phyloP scores from a whole-genome alignment of 805 yeast species.

The Torulaspora franciscae region DNA sequence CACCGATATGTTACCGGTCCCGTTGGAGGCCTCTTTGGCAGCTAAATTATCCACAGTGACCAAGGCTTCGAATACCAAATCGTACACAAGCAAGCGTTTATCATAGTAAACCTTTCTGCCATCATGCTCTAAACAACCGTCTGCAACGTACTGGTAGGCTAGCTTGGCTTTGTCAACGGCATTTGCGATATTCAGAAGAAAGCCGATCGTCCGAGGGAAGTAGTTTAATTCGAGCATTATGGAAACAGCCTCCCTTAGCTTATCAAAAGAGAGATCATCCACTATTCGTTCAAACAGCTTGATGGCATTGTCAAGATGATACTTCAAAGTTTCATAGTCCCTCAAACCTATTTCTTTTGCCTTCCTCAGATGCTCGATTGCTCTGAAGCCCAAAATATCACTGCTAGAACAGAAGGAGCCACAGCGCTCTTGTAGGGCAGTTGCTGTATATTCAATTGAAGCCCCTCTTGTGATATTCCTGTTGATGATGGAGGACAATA shows the following conservation, averaged over 20 bases:
- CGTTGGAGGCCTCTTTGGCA: slow-evolving; percentile 32
- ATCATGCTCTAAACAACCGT: slow-evolving; percentile 47
- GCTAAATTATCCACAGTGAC: slow-evolving; percentile 66
- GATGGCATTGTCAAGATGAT: slow-evolving; percentile 68
- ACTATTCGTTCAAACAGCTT: slow-evolving; percentile 73
- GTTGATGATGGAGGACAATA: slow-evolving; percentile 83
- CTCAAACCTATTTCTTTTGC: slow-evolving; percentile 71
- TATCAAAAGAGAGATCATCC: slow-evolving; percentile 70
- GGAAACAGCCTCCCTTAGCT: slow-evolving; percentile 71
- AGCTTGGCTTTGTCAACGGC: slow-evolving; percentile 58
- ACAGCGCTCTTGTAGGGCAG: slow-evolving; percentile 84
- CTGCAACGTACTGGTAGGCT: slow-evolving; percentile 53
- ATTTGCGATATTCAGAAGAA: slow-evolving; percentile 70
- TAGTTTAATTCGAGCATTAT: slow-evolving; percentile 74
- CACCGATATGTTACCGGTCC: slow-evolving; percentile 14
- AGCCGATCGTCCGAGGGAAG: slow-evolving; percentile 80
- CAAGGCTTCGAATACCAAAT: slow-evolving; percentile 68
- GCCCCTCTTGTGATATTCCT: slow-evolving; percentile 87
- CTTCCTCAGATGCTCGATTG: slow-evolving; percentile 82
- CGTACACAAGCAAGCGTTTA: slow-evolving; percentile 57
- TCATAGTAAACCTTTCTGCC: slow-evolving; percentile 47
- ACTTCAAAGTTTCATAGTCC: slow-evolving; percentile 66
- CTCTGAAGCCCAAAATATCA: slow-evolving; percentile 90
- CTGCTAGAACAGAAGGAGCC: slow-evolving; percentile 91
- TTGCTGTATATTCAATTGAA: slow-evolving; percentile 84